Evolutionary conservation across 2,329 filamentous ascomycete species (phyloP).

Genomic region (Fusarium anthophilum): DNA sequence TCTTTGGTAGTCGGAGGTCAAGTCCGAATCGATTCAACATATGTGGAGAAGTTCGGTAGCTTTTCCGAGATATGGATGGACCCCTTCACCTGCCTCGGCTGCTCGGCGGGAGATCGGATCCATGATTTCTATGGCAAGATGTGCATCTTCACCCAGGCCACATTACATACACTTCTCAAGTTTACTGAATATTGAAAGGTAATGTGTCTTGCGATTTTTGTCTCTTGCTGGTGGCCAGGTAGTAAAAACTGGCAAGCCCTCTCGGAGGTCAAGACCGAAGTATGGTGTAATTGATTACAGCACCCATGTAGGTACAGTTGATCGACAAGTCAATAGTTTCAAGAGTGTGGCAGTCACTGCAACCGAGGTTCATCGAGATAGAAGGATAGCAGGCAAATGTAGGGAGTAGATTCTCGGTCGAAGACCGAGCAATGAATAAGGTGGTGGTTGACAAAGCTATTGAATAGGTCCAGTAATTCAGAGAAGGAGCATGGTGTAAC

Average conservation of each 20-base stretch:
- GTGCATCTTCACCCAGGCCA: not conserved
- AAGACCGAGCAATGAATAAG: constrained; percentile 15
- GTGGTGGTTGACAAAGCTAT: not conserved
- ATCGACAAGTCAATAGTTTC: not conserved
- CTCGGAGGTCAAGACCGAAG: constrained; percentile 12
- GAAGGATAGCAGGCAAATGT: not conserved
- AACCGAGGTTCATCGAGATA: constrained; percentile 20
- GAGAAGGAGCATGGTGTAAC: not conserved
- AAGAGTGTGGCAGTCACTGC: not conserved
- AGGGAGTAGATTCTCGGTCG: constrained; percentile 15
- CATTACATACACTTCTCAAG: not conserved
- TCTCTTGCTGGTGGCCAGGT: not conserved
- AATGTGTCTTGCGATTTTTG: not conserved
- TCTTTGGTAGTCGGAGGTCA: not conserved
- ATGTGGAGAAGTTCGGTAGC: not conserved
- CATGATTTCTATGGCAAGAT: not conserved
- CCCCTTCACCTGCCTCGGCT: constrained; percentile 41
- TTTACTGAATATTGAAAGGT: not conserved
- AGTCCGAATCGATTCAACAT: constrained; percentile 6
- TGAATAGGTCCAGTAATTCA: not conserved
- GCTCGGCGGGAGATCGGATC: constrained; percentile 38
- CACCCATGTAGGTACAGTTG: not conserved
- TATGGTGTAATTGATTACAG: not conserved
- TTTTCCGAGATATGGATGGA: constrained; percentile 5
- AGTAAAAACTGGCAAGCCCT: too few relatives aligned